Evolutionary conservation across 139 green algal genomes (phyloP), one percentile per base, ranked within the genome.

Genomic region (Diplosphaera chodatii): DNA sequence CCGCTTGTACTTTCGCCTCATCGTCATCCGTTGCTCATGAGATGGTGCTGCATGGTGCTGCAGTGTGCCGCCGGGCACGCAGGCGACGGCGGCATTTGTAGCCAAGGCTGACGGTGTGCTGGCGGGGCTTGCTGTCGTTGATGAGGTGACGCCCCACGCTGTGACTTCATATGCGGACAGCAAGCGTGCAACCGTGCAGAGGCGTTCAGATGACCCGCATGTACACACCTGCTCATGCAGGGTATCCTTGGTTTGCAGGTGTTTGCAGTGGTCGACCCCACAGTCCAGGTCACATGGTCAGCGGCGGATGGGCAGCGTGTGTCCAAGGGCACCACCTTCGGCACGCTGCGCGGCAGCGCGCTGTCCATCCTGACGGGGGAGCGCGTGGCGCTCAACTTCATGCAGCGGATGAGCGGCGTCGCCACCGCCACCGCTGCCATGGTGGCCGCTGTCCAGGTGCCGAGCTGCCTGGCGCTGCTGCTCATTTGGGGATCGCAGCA

Each of bases 371-470:
- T 99, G n/a, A 73, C 91, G 63, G 96, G 91, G 5, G 96, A 99
- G 83, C 85, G 96, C 0, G 78, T 98, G 20, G 92, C 89, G 6
- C 88, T 99, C 40, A 99, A 99, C 85, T 99, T 98, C 77, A 94
- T 99, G 96, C 95, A 99, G 84, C 83, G 91, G 64, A 96, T 96
- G 90, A 87, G 82, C 32, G 92, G 91, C 64, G 95, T 98, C 27
- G 95, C 95, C 3, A 97, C 89, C 34, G 82, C 88, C 2, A 97
- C 95, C 5, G 67, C 66, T 22, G 77, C 64, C 0, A 95, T 97
- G 90, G 86, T 91, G 16, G 63, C 74, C n/a, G n/a, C n/a, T n/a
- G n/a, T n/a, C n/a, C n/a, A n/a, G n/a, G n/a, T n/a, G n/a, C n/a
- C n/a, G n/a, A n/a, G n/a, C n/a, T n/a, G n/a, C n/a, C n/a, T n/a